Evolutionary conservation across 495 filamentous ascomycete species (phyloP), one percentile per base, ranked within the genome.

Genomic region (Hypoxylon rickii): DNA sequence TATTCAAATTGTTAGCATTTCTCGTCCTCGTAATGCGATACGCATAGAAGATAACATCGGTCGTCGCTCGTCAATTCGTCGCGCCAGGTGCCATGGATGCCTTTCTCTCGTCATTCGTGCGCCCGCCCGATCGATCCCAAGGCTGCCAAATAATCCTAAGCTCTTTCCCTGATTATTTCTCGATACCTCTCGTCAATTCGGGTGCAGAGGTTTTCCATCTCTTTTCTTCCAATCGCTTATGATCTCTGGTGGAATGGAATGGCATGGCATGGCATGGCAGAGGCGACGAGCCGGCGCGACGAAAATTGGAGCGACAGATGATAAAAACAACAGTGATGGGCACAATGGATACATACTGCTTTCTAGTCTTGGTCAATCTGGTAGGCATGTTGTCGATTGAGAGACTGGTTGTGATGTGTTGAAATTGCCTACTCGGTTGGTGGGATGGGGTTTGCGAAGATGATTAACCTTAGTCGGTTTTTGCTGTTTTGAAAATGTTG

Each of bases 361-460:
- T 93, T 75, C 89, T 80, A 72, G 89, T 93, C 76, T 92, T 88
- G 50, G 82, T 83, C 62, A 87, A 79, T 76, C 87, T 83, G 74
- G 88, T 91, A 85, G 89, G 89, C 89, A 93, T 92, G 70, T 72
- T 79, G 74, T 48, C 59, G 69, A 51, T 26, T 52, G 59, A 57
- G 52, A 42, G 53, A 53, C 48, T 48, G 47, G 53, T 49, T 63
- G 59, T 57, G 48, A 41, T 49, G 59, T 53, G 39, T 49, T 53
- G 44, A 44, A 49, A 15, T 44, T 63, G 59, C 59, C 59, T 53
- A 53, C 59, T 63, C 53, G 19, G 7, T 7, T 32, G 37, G 33
- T 33, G 34, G 43, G 53, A n/a, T n/a, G n/a, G n/a, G n/a, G n/a
- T n/a, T 50, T 57, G 53, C 52, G 47, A 49, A 53, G 47, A 47